phyloP scores from a whole-genome alignment of 306 rosid species.

The Prunus mume region DNA sequence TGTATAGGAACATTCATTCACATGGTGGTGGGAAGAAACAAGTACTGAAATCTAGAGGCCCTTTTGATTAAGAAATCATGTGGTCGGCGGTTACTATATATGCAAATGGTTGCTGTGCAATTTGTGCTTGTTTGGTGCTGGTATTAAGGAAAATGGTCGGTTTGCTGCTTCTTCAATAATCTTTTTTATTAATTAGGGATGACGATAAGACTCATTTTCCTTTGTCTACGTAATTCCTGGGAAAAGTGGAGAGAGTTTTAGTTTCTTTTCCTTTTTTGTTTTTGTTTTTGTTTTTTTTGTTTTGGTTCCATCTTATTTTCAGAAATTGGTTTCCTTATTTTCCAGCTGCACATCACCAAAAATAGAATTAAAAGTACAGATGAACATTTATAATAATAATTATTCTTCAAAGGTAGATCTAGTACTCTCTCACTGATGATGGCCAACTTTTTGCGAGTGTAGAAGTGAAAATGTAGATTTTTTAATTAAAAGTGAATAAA shows the following conservation, averaged over 20 bases:
- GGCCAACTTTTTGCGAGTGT: too few species aligned
- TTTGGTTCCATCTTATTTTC: neutral
- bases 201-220: constrained; percentile 15
- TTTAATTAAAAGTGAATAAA: too few species aligned
- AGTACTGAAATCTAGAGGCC: constrained; percentile 54
- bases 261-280: neutral
- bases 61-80: constrained; percentile 42
- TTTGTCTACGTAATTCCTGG: neutral
- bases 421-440: too few species aligned
- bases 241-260: neutral
- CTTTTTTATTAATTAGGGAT: constrained; percentile 15
- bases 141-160: constrained; percentile 77
- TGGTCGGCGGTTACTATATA: constrained; percentile 59
- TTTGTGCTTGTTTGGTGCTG: constrained; percentile 39
- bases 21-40: too few species aligned
- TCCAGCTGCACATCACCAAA: neutral
- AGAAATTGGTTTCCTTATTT: neutral
- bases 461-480: too few species aligned
- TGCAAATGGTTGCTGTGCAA: constrained; percentile 25
- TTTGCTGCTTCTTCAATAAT: constrained; percentile 45
- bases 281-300: too few species aligned
- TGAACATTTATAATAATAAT: neutral
- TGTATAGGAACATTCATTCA: neutral
- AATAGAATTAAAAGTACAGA: neutral
- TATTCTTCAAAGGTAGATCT: neutral